Conservation (phyloP, 2,329 filamentous ascomycete species). For the Colletotrichum salicis region DNA sequence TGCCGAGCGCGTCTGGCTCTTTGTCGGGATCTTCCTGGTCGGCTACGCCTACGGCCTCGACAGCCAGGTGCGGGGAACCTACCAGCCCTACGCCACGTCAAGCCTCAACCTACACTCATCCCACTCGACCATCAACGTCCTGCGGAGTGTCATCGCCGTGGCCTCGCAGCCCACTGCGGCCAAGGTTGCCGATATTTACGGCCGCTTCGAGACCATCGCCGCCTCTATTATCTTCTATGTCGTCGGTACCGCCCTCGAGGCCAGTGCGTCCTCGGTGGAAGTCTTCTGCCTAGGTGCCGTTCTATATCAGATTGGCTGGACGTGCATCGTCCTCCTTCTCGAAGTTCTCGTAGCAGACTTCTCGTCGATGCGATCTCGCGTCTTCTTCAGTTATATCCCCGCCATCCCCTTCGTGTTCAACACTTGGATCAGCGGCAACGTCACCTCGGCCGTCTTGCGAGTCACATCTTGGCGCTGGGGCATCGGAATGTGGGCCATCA, state of each 20-base stretch:
- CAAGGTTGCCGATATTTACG: slow-evolving; percentile 72
- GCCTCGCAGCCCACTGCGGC: slow-evolving; percentile 68
- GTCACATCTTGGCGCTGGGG: slow-evolving; percentile 70
- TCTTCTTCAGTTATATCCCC: slow-evolving; percentile 72
- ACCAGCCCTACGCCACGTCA: slow-evolving; percentile 66
- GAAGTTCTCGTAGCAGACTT: slow-evolving; percentile 71
- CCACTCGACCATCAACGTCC: slow-evolving; percentile 67
- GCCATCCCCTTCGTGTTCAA: slow-evolving; percentile 69
- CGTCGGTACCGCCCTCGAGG: slow-evolving; percentile 63
- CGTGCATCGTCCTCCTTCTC: slow-evolving; percentile 64
- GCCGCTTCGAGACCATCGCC: slow-evolving; percentile 67
- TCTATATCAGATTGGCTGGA: slow-evolving; percentile 69
- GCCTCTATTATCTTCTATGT: slow-evolving; percentile 68
- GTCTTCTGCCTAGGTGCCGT: slow-evolving; percentile 64
- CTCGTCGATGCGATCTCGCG: slow-evolving; percentile 67
- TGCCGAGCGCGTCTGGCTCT: slow-evolving; percentile 61
- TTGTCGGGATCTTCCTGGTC: slow-evolving; percentile 67
- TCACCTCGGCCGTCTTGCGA: slow-evolving; percentile 61
- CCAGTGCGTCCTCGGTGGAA: slow-evolving; percentile 57
- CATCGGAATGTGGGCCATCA: slow-evolving; percentile 72
- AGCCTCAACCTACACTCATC: slow-evolving; percentile 64
- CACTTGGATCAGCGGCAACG: slow-evolving; percentile 71
- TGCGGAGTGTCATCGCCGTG: slow-evolving; percentile 68
- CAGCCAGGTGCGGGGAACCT: slow-evolving; percentile 60
- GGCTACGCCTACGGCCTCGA: slow-evolving; percentile 71